Evolutionary conservation across 2,329 filamentous ascomycete species (phyloP).

Genomic region (Fusarium secorum): DNA sequence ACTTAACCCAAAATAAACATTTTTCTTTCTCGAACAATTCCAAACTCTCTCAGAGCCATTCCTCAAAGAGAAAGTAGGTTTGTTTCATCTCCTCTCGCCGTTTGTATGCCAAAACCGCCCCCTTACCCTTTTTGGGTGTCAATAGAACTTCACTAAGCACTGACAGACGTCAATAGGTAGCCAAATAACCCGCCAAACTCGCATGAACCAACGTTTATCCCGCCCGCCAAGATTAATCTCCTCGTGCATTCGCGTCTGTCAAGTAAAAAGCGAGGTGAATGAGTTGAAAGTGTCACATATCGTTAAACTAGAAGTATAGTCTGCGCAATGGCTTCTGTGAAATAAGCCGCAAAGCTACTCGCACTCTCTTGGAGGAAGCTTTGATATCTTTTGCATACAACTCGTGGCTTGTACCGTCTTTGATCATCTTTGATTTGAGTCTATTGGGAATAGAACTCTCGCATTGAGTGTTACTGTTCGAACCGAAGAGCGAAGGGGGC

Average conservation of each 20-base stretch:
- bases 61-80: neutral
- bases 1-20: neutral
- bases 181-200: neutral
- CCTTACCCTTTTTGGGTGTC: conserved; percentile 36
- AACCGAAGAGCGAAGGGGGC: conserved; percentile 3
- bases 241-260: conserved; percentile 10
- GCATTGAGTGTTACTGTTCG: conserved; percentile 1
- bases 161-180: conserved; percentile 14
- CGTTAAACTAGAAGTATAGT: neutral
- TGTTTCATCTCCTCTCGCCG: conserved; percentile 6
- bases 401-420: conserved; percentile 3
- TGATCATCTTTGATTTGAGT: neutral
- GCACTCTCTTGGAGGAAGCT: neutral
- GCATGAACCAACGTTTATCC: neutral
- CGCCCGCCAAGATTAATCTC: neutral
- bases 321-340: neutral
- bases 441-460: neutral
- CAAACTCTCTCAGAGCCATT: neutral
- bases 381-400: neutral
- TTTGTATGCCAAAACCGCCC: conserved; percentile 7
- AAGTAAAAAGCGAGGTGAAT: conserved; percentile 5
- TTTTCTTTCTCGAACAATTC: neutral
- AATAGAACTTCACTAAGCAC: conserved; percentile 41
- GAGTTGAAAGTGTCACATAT: neutral
- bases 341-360: conserved; percentile 18